phyloP scores from a whole-genome alignment of 805 yeast genomes.

The Maudiozyma serrabonitensis region DNA sequence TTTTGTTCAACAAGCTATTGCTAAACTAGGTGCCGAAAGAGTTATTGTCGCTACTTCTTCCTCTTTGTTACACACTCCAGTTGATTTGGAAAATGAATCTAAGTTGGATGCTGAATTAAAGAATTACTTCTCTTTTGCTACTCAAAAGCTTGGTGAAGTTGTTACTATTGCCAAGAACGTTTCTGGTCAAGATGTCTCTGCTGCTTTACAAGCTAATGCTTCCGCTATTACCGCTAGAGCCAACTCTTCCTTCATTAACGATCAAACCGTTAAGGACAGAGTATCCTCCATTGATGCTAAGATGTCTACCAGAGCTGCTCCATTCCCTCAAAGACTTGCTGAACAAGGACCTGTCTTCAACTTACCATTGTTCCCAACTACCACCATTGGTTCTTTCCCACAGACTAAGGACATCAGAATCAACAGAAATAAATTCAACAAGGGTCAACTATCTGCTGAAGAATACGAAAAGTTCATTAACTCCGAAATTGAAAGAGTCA shows the following conservation, averaged over 20 bases:
- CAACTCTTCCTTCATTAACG: conserved; percentile 82
- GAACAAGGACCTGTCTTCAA: conserved; percentile 82
- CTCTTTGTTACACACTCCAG: conserved; percentile 96
- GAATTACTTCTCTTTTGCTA: conserved; percentile 98
- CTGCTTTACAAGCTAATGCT: conserved; percentile 76
- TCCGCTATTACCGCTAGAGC: conserved; percentile 76
- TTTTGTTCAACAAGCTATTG: conserved; percentile 72
- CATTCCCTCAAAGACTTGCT: conserved; percentile 78
- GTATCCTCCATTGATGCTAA: conserved; percentile 67
- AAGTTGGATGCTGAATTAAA: conserved; percentile 85
- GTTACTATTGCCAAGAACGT: conserved; percentile 82
- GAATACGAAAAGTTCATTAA: conserved; percentile 95
- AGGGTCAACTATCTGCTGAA: conserved; percentile 92
- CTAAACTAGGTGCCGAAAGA: conserved; percentile 75
- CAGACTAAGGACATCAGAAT: conserved; percentile 99
- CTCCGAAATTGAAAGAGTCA: conserved; percentile 90
- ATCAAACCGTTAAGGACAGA: conserved; percentile 82
- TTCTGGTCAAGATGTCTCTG: conserved; percentile 71
- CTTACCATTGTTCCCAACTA: conserved; percentile 98
- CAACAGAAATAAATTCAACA: conserved; percentile 95
- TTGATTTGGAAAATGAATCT: conserved; percentile 84
- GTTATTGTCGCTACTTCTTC: conserved; percentile 92
- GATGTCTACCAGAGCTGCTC: conserved; percentile 72
- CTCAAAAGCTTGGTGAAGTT: conserved; percentile 90
- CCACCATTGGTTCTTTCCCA: conserved; percentile 99